Evolutionary conservation across 2,329 filamentous ascomycete species (phyloP).

Genomic region (Trichoderma sp.): DNA sequence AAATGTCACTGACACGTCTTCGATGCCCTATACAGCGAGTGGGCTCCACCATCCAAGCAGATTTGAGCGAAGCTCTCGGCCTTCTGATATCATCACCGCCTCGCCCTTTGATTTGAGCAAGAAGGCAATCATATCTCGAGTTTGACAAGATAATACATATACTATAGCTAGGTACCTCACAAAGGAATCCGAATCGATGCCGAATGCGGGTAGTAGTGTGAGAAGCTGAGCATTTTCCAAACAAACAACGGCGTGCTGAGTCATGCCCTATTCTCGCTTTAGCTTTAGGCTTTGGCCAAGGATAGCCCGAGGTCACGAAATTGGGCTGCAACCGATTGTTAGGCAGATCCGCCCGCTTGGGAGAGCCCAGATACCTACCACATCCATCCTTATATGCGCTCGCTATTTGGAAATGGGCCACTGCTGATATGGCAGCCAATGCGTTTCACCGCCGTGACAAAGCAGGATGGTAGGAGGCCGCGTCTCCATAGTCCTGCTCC

Average conservation of each 20-base stretch:
- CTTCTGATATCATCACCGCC: neutral
- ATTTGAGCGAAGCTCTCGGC: neutral
- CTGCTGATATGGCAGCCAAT: neutral
- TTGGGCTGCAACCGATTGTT: slow-evolving; percentile 13
- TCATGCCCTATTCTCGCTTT: slow-evolving; percentile 3
- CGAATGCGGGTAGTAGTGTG: slow-evolving; percentile 4
- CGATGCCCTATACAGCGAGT: neutral
- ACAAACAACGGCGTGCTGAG: slow-evolving; percentile 2
- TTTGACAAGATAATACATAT: neutral
- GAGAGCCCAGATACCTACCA: slow-evolving; percentile 8
- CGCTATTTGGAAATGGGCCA: neutral
- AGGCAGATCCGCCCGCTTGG: slow-evolving; percentile 11
- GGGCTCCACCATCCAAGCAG: neutral
- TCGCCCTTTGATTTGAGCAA: neutral
- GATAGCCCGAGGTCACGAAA: neutral
- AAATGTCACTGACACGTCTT: slow-evolving; percentile 16
- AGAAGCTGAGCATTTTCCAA: slow-evolving; percentile 3
- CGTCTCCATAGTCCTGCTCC: neutral
- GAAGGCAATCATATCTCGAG: neutral
- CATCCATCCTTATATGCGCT: neutral
- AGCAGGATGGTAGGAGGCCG: neutral
- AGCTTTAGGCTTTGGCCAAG: neutral
- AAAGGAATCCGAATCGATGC: neutral
- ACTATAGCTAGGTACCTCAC: neutral
- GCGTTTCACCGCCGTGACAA: neutral